Conservation (phyloP, 371 early-diverging fungal species). For the Caulochytrium protostelioides region DNA sequence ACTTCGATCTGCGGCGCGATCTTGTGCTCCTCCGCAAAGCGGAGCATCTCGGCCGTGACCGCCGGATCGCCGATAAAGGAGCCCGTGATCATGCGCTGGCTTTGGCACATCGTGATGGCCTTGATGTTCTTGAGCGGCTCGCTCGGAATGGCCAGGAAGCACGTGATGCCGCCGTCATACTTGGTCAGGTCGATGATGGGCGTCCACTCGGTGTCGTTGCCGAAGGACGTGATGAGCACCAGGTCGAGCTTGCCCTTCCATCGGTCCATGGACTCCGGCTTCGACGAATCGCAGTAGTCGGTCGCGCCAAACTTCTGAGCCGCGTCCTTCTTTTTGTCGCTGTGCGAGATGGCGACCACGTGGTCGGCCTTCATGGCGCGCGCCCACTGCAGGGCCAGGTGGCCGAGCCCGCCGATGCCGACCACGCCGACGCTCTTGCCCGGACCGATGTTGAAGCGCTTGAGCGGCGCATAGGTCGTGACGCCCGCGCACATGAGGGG, state of each 20-base stretch:
- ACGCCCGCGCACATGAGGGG: conserved; percentile 46
- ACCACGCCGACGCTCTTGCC: conserved; percentile 39
- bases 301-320: conserved; percentile 39
- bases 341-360: conserved; percentile 44
- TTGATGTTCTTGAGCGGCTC: conserved; percentile 6
- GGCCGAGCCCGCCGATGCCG: conserved; percentile 50
- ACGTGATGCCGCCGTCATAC: conserved; percentile 4
- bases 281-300: conserved; percentile 19
- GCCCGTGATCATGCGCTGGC: conserved; percentile 33
- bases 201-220: conserved; percentile 5
- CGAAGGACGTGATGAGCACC: conserved; percentile 8
- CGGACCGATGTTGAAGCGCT: conserved; percentile 18
- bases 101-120: conserved; percentile 20
- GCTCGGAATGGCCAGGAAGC: conserved; percentile 8
- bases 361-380: conserved; percentile 44
- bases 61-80: conserved; percentile 42
- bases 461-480: conserved; percentile 40
- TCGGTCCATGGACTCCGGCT: conserved; percentile 15
- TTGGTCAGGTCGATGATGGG: conserved; percentile 2
- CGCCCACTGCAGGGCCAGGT: conserved; percentile 46
- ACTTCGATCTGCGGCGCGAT: no score
- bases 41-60: conserved; percentile 38
- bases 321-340: conserved; percentile 40
- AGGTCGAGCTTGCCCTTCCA: conserved; percentile 4
- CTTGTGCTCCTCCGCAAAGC: conserved; percentile 42